Base-by-base conservation (phyloP, 2,329 filamentous ascomycete species). In the Dactylonectria estremocensis region DNA sequence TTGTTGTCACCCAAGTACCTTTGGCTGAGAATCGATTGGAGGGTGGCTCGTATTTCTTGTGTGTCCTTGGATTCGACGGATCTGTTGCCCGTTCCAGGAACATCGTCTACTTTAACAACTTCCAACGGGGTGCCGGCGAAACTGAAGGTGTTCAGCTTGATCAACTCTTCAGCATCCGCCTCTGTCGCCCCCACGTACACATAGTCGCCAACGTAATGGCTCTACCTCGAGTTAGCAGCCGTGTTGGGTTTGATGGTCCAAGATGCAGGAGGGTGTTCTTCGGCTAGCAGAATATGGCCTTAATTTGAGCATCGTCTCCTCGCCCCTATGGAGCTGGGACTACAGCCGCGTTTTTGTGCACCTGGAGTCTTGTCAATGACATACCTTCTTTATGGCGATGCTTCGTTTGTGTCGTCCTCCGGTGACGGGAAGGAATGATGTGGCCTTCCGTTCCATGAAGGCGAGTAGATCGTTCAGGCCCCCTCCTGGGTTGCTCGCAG, bases 361-460 rank as follows among this genome's bases (percentile, higher is more conserved):
- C 77, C 78, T 75, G 74, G 73, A 76, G 67, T 65, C 71, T 66
- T 66, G 77, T 81, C 76, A 78, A 78, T 75, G 80, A 92, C 91
- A 89, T 93, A 95, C 93, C 91, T 94, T 93, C 83, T 89, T 90
- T 70, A 95, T 90, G 78, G 86, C 90, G 74, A 93, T 84, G 72
- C 84, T 83, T 76, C 87, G 85, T 76, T 83, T 77, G 77, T 76
- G 74, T 53, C 67, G 74, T 66, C 77, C 24, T 66, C 77, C 24
- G 24, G 24, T 7, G 24, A 28, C 75, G 37, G 85, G 85, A 67
- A 83, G 83, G 74, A 89, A 84, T 71, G 85, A 82, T 62, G 86
- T 86, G 53, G 92, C 88, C 80, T 94, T 94, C 75, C 90, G 89
- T 81, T 94, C 91, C 69, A 95, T 81, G 77, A 94, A 94, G 57